These are phyloP conservation scores for Botryotinia globosa DNA, from an alignment of 2,329 filamentous ascomycete species.

Conservation along the genomic window DNA sequence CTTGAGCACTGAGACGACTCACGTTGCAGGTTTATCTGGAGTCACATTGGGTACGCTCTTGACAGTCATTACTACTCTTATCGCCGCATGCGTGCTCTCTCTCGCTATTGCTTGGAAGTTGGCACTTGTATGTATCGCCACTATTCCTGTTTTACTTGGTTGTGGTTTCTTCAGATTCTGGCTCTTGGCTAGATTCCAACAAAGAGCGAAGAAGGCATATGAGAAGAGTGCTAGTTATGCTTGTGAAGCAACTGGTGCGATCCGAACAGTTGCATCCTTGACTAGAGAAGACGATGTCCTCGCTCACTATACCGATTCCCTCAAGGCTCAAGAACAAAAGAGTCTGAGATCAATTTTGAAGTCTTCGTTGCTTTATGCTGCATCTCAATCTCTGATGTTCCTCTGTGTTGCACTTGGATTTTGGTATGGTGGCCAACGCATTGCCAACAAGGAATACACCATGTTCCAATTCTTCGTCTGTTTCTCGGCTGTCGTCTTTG, in stretches of 20 bases:
- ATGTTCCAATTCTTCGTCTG: conserved; percentile 91
- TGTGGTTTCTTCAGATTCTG: conserved; percentile 89
- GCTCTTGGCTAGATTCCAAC: conserved; percentile 76
- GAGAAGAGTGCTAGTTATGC: conserved; percentile 80
- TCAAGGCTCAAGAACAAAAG: conserved; percentile 63
- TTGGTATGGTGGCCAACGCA: conserved; percentile 83
- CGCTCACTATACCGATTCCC: conserved; percentile 63
- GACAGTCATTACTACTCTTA: conserved; percentile 74
- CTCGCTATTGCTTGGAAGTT: conserved; percentile 85
- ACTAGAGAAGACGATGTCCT: conserved; percentile 84
- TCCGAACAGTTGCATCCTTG: conserved; percentile 87
- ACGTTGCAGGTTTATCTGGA: conserved; percentile 83
- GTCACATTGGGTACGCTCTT: conserved; percentile 83
- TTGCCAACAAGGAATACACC: conserved; percentile 66
- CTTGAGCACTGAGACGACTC: conserved; percentile 83
- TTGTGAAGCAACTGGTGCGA: conserved; percentile 89
- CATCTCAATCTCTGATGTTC: conserved; percentile 80
- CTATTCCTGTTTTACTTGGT: conserved; percentile 71
- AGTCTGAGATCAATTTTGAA: conserved; percentile 72
- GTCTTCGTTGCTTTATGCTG: conserved; percentile 76
- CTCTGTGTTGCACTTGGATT: conserved; percentile 83
- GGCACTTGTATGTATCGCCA: conserved; percentile 75
- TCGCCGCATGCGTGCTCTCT: conserved; percentile 68
- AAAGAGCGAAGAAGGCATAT: conserved; percentile 76
- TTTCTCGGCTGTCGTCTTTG: conserved; percentile 85